These are phyloP conservation scores for Dianthus caryophyllus DNA, from an alignment of 148 eudicot genomes.

Conservation along the genomic window DNA sequence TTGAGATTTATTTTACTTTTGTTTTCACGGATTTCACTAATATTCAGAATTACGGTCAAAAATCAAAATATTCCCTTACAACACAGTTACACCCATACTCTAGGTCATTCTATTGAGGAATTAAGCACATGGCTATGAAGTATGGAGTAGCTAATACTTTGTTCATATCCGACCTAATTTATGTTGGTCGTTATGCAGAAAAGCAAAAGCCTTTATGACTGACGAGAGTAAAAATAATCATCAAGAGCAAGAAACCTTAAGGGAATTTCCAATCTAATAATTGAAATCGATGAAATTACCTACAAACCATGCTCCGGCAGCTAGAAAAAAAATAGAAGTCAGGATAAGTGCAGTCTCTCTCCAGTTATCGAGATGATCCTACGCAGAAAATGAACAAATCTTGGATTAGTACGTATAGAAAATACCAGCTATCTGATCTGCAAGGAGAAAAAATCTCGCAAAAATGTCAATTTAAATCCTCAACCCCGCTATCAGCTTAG, in stretches of 20 bases:
- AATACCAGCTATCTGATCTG: background rate
- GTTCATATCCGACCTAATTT: background rate
- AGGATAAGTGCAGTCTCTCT: constrained; percentile 59
- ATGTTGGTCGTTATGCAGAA: background rate
- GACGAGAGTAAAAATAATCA: background rate
- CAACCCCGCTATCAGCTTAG: background rate
- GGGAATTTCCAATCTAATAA: background rate
- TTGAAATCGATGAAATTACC: constrained; percentile 35
- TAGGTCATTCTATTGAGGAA: background rate
- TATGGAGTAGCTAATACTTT: background rate
- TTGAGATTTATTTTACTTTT: background rate
- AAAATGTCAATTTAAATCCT: background rate
- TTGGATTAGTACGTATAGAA: background rate
- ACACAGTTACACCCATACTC: too few relatives aligned
- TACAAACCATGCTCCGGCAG: constrained; percentile 68
- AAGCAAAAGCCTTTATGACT: background rate
- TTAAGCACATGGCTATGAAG: background rate
- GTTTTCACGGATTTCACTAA: too few relatives aligned
- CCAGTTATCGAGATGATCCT: constrained; percentile 79
- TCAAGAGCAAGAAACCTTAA: background rate
- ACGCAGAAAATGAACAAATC: constrained; percentile 22
- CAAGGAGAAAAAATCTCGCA: background rate
- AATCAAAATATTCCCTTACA: background rate
- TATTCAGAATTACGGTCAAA: too few relatives aligned
- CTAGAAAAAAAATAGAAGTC: constrained; percentile 66